Base-by-base conservation (phyloP, 306 rosid species). In the Acacia acuminata region DNA sequence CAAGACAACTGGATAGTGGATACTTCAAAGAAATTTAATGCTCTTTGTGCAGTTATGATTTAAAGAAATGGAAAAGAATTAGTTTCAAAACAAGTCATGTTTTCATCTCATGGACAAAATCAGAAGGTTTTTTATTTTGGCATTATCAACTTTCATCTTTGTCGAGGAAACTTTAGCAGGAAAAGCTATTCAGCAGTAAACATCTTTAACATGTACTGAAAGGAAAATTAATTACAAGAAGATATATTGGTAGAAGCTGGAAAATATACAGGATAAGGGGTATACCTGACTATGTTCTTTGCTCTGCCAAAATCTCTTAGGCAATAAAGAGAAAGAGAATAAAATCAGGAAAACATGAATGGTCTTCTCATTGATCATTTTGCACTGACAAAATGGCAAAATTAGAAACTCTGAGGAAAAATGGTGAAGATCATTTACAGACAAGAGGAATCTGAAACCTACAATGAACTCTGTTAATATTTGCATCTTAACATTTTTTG, bases 391-490 rank as follows among this genome's bases (percentile, higher is more conserved):
- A 43, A 48, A 34, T n/a, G 43, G 53, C n/a, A 32, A 76, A 32
- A 82, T 44, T 43, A n/a, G 32, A 36, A 44, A 36, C 27, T 55
- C 66, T 1, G 2, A 48, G 73, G 75, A 73, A 78, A 73, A 78
- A 73, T 8, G 27, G 42, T 74, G 77, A 55, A 16, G 48, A 24
- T 77, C 60, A 77, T 61, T 47, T 77, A 72, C 67, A 45, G 30
- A 45, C 25, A 30, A 60, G 27, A 82, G 12, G 61, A 82, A 66
- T 67, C 3, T 67, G 38, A 68, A 36, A 61, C 34, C 19, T 40
- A 42, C 55, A 61, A 72, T 58, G 38, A 64, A 74, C 74, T 65
- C 66, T 65, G 30, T 63, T 77, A 7, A 61, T 76, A 71, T 71
- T 27, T 45, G 38, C 34, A 51, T 51, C 53, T 64, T 40, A 34